Percentiles rank a stretch among this genome's conserved stretches.
Evolutionary conservation across 2,329 filamentous ascomycete species (phyloP).

Genomic region (Akanthomyces uredinophilus): DNA sequence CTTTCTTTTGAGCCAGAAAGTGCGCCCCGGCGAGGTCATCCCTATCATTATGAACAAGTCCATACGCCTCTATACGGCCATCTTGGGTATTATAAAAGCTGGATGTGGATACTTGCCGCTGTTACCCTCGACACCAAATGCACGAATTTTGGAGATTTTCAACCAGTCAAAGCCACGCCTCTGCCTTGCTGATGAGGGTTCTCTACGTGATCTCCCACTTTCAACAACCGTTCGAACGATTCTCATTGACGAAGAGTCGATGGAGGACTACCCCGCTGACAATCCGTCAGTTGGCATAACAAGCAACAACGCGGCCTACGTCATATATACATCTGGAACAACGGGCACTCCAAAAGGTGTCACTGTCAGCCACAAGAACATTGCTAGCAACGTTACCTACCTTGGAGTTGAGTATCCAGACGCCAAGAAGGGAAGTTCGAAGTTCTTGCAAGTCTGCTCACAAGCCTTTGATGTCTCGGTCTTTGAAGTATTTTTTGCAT

Average conservation of each 20-base stretch:
- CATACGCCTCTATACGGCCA: slow-evolving; percentile 62
- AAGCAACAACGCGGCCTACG: slow-evolving; percentile 59
- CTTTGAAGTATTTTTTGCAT: slow-evolving; percentile 85
- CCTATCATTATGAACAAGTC: slow-evolving; percentile 77
- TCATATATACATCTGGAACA: slow-evolving; percentile 79
- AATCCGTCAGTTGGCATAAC: slow-evolving; percentile 37
- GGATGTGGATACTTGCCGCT: slow-evolving; percentile 79
- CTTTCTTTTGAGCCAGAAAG: slow-evolving; percentile 43
- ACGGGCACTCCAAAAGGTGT: slow-evolving; percentile 79
- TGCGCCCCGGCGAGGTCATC: slow-evolving; percentile 53
- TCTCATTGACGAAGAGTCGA: slow-evolving; percentile 27
- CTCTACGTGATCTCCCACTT: slow-evolving; percentile 17
- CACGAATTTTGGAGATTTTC: slow-evolving; percentile 58
- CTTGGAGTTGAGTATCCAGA: slow-evolving; percentile 63
- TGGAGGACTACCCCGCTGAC: slow-evolving; percentile 26
- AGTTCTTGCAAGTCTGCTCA: slow-evolving; percentile 72
- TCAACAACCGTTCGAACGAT: slow-evolving; percentile 23
- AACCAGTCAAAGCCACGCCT: slow-evolving; percentile 48
- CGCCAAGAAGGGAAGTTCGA: slow-evolving; percentile 36
- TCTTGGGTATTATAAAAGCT: slow-evolving; percentile 68
- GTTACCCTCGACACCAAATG: slow-evolving; percentile 62
- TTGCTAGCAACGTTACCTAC: slow-evolving; percentile 68
- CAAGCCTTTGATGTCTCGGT: slow-evolving; percentile 85
- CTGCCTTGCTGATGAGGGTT: slow-evolving; percentile 38
- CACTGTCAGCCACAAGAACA: slow-evolving; percentile 68